Base-by-base conservation (phyloP, 495 filamentous ascomycete genomes). In the Apodospora peruviana region DNA sequence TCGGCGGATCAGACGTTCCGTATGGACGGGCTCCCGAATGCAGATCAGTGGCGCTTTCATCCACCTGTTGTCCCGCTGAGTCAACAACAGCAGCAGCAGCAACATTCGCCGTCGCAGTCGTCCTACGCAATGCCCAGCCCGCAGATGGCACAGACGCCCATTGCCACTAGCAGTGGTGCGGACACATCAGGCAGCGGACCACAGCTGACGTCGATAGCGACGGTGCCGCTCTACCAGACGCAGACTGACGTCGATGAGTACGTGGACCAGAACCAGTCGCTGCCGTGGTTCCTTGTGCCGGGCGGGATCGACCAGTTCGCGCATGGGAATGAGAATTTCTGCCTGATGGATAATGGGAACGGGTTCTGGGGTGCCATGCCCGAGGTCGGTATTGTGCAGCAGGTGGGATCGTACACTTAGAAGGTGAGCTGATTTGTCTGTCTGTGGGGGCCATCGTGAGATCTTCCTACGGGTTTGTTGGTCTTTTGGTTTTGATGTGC, bases 301-400 rank as follows among this genome's bases (percentile, higher is more conserved):
- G 71, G 71, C 2, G 67, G 68, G 14, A 56, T 72, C 3, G 63
- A 65, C 38, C 60, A 62, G 43, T 74, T 74, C 48, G 62, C 71
- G 27, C 62, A 66, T 47, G 71, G 71, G n/a, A 48, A 55, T 5
- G 57, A 62, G 37, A 43, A 58, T 17, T 5, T 54, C 20, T 20
- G 42, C 9, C 45, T 53, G 29, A 11, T 38, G 22, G 61, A 58
- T 8, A 52, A 16, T 12, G 61, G 61, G 27, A 62, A 62, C 27
- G 23, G 48, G 9, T 65, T 60, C 16, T 62, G 59, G 59, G 59
- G 54, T 3, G 34, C 52, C 5, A 56, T 60, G 47, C 25, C 56
- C 0, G 60, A 56, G 21, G 4, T 8, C 0, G 20, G n/a, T 2
- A 8, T 11, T 2, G 4, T 47, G n/a, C 25, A 38, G 37, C 36